phyloP scores from a whole-genome alignment of 2,329 filamentous ascomycete genomes.

The Trematosphaeria pertusa region DNA sequence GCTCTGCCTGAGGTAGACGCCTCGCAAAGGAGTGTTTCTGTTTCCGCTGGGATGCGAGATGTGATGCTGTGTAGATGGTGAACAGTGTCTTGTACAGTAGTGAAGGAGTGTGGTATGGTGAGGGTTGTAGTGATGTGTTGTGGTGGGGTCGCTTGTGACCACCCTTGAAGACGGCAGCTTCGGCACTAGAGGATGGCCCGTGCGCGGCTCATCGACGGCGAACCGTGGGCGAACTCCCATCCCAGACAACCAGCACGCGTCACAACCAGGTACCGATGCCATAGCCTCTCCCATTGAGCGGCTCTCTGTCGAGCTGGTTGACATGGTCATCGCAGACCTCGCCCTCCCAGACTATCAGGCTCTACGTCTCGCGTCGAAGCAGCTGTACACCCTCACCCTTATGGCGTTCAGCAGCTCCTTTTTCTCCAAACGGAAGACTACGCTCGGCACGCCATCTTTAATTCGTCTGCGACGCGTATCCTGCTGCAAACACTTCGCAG shows the following conservation, averaged over 20 bases:
- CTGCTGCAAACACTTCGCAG: conserved; percentile 20
- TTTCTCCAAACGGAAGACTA: conserved; percentile 30
- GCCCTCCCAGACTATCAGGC: conserved; percentile 21
- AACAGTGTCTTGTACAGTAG: too few relatives aligned
- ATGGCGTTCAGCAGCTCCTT: conserved; percentile 28
- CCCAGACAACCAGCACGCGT: too few relatives aligned
- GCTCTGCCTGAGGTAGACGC: neutral
- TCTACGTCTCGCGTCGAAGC: conserved; percentile 33
- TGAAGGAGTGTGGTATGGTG: neutral
- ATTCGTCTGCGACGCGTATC: conserved; percentile 27
- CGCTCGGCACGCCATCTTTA: conserved; percentile 33
- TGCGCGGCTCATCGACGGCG: too few relatives aligned
- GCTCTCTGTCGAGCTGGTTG: conserved; percentile 39
- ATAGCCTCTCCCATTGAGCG: conserved; percentile 34
- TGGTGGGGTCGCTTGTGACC: neutral
- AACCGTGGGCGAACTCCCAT: too few relatives aligned
- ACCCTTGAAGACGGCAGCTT: too few relatives aligned
- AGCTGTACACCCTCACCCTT: conserved; percentile 29
- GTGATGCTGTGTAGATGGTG: too few relatives aligned
- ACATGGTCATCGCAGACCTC: conserved; percentile 28
- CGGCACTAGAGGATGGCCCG: too few relatives aligned
- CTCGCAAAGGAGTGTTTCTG: too few relatives aligned
- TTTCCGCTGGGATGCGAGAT: too few relatives aligned
- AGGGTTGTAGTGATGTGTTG: neutral
- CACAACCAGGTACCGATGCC: neutral